A percentile compares a stretch with the other conserved stretches of the same genome.
Evolutionary conservation across 1,139 yeast species (phyloP).

Genomic region (Yamadazyma atmosphaerica): DNA sequence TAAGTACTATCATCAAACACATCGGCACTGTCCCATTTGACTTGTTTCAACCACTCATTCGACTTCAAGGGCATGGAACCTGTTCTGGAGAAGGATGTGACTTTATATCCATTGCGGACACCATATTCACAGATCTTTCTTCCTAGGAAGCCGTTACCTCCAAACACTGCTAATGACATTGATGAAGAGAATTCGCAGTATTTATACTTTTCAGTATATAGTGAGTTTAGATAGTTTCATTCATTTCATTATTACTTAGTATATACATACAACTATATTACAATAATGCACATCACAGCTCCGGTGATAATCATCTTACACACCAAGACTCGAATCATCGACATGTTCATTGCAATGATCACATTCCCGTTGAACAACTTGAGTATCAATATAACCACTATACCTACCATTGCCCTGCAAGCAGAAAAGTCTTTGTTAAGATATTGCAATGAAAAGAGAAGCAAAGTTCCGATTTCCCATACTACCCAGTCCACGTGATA

Average conservation of each 20-base stretch:
- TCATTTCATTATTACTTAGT: too few species aligned
- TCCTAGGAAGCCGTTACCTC: constrained; percentile 85
- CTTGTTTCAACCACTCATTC: constrained; percentile 52
- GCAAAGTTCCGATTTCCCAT: constrained; percentile 13
- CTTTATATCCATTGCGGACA: constrained; percentile 59
- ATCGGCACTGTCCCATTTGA: constrained; percentile 70
- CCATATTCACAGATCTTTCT: constrained; percentile 73
- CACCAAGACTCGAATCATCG: constrained; percentile 7
- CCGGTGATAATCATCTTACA: constrained; percentile 10
- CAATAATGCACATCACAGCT: constrained; percentile 11
- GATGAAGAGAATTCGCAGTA: too few species aligned
- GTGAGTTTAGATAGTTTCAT: too few species aligned
- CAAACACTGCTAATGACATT: constrained; percentile 61
- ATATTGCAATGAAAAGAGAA: constrained; percentile 11
- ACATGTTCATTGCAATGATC: constrained; percentile 9
- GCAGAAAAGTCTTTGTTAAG: constrained; percentile 7
- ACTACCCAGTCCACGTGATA: constrained; percentile 10
- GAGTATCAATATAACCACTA: constrained; percentile 8
- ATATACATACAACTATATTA: constrained; percentile 10
- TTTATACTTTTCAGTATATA: too few species aligned
- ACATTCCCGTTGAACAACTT: constrained; percentile 18
- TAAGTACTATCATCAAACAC: constrained; percentile 66
- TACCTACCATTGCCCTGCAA: neutral
- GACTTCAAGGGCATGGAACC: constrained; percentile 51
- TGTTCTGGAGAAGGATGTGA: constrained; percentile 61